Base-by-base conservation (phyloP, 306 rosid genomes). In the Trifolium fragiferum region DNA sequence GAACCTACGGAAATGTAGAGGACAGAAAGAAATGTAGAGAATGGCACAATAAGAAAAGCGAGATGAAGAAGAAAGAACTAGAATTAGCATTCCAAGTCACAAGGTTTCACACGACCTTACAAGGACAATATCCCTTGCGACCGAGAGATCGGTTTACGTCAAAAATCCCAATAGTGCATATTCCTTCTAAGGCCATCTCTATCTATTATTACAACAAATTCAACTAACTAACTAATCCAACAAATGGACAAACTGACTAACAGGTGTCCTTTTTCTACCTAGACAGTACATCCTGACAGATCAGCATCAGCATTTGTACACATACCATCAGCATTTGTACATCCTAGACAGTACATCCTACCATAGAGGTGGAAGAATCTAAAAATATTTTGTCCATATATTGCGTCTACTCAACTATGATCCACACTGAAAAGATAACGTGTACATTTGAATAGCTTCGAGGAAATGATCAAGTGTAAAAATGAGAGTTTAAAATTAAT, bases 371-470 rank as follows among this genome's bases (percentile, higher is more conserved):
- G 6, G 49, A 43, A 43, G 49, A 43, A 43, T 43, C 49, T 43
- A 43, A 12, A 43, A 43, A 43, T 43, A 43, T 43, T 0, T 30
- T 30, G 33, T 30, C 33, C 1, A 4, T 4, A 4, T 4, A 40
- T 43, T 10, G 15, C 49, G 12, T 43, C 49, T 11, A 43, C 4
- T 43, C 49, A 18, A 23, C 63, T 57, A 21, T 57, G 63, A 12
- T 23, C 37, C 35, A 23, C 35, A 12, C 5, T 4, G 63, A 57
- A 57, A 57, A 57, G 49, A 55, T 20, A 21, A 8, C 1, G 1
- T 3, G 9, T 23, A 57, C 63, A 57, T 57, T n/a, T 57, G 54
- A 15, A 49, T n/a, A 32, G 51, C 73, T 55, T 53, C 44, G 47
- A 47, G 33, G 70, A 59, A 69, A 59, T 18, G 47, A 8, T 54